These are phyloP conservation scores for Sarocladium brachiariae DNA, from an alignment of 2,329 filamentous ascomycete species.

Conservation along the genomic window DNA sequence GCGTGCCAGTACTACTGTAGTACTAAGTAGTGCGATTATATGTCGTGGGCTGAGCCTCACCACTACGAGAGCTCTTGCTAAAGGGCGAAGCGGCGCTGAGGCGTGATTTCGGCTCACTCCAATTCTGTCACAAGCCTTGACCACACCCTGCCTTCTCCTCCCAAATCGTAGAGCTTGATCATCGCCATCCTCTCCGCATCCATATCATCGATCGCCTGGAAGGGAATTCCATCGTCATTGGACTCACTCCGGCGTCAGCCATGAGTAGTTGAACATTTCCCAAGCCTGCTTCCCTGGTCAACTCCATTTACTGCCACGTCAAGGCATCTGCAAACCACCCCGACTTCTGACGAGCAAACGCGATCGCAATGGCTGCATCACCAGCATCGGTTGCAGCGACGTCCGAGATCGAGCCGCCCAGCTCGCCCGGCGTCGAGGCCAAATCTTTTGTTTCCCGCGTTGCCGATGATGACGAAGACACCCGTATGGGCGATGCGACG, in stretches of 20 bases:
- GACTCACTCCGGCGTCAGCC: neutral
- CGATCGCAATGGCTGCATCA: constrained; percentile 11
- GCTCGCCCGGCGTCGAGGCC: constrained; percentile 10
- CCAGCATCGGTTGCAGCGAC: constrained; percentile 9
- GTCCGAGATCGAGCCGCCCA: constrained; percentile 8
- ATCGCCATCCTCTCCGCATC: neutral
- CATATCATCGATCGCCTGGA: no score
- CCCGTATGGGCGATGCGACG: constrained; percentile 33
- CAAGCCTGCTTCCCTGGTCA: neutral
- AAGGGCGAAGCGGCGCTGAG: constrained; percentile 1
- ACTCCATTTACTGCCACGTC: neutral
- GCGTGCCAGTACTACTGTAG: no score
- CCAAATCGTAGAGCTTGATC: neutral
- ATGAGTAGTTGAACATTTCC: constrained; percentile 1
- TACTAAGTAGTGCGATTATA: neutral
- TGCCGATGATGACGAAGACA: constrained; percentile 41
- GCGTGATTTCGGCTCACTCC: constrained; percentile 8
- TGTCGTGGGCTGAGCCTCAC: constrained; percentile 8
- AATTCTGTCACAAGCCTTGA: constrained; percentile 1
- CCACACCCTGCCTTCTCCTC: neutral
- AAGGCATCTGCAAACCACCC: neutral
- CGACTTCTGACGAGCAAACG: neutral
- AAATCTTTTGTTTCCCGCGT: constrained; percentile 38
- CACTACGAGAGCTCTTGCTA: neutral
- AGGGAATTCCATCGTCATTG: neutral